phyloP scores from a whole-genome alignment of 371 early-diverging fungal genomes.

The Mycotypha africana region DNA sequence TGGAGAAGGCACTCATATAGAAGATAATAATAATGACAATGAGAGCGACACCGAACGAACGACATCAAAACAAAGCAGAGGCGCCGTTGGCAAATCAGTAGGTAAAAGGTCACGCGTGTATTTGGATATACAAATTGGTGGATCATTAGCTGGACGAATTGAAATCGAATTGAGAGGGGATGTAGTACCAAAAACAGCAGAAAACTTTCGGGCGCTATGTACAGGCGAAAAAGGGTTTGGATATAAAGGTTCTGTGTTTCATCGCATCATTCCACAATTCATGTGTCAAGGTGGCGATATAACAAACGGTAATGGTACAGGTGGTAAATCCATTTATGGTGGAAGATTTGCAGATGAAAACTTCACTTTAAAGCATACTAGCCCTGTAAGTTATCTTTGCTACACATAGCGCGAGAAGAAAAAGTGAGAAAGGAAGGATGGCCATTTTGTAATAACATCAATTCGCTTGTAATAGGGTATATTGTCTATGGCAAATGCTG shows the following conservation, averaged over 20 bases:
- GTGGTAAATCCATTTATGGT: slow-evolving; percentile 94
- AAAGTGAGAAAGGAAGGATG: neutral
- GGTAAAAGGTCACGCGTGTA: slow-evolving; percentile 40
- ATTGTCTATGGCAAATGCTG: slow-evolving; percentile 94
- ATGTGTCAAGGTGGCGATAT: slow-evolving; percentile 99
- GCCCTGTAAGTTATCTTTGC: slow-evolving; percentile 48
- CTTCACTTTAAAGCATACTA: slow-evolving; percentile 89
- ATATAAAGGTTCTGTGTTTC: slow-evolving; percentile 83
- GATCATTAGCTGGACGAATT: slow-evolving; percentile 62
- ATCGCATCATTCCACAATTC: slow-evolving; percentile 88
- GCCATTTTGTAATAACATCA: neutral
- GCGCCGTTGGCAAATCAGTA: too few species aligned
- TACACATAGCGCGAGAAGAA: neutral
- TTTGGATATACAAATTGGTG: slow-evolving; percentile 49
- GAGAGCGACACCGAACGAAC: slow-evolving; percentile 2
- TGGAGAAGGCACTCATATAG: neutral
- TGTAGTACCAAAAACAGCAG: slow-evolving; percentile 76
- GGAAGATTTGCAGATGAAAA: slow-evolving; percentile 93
- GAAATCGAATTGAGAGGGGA: slow-evolving; percentile 64
- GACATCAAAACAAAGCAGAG: neutral
- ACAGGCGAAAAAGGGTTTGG: slow-evolving; percentile 59
- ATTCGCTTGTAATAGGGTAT: slow-evolving; percentile 39
- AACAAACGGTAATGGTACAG: slow-evolving; percentile 89
- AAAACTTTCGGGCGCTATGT: slow-evolving; percentile 31
- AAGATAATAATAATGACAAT: slow-evolving; percentile 6